Percentiles rank a stretch among this genome's conserved stretches.
These are phyloP conservation scores for Pseudocercospora eumusae DNA, from an alignment of 2,329 filamentous ascomycete genomes.

Conservation along the genomic window DNA sequence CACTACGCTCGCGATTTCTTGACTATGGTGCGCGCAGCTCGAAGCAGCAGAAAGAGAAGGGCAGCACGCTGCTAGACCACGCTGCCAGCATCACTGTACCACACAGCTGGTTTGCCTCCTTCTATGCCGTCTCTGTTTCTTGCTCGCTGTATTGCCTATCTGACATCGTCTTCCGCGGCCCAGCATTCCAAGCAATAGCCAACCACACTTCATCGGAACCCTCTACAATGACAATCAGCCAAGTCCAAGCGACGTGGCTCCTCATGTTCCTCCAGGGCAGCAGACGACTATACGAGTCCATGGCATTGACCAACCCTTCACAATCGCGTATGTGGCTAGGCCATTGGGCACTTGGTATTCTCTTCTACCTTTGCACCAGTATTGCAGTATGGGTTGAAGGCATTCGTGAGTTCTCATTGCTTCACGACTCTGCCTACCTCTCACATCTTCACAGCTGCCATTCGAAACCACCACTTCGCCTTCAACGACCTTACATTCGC, in stretches of 20 bases:
- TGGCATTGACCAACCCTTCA: conserved; percentile 65
- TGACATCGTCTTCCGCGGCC: conserved; percentile 55
- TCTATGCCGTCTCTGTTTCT: conserved; percentile 72
- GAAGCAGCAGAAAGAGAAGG: conserved; percentile 11
- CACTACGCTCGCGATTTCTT: conserved; percentile 58
- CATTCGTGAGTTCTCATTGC: conserved; percentile 56
- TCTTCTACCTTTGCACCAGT: conserved; percentile 73
- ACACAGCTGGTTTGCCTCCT: conserved; percentile 86
- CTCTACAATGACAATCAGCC: conserved; percentile 57
- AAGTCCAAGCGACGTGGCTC: conserved; percentile 66
- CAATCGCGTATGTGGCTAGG: conserved; percentile 79
- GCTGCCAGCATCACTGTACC: conserved; percentile 66
- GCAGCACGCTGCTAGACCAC: conserved; percentile 42
- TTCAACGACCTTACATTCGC: conserved; percentile 43
- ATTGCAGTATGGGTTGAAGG: conserved; percentile 84
- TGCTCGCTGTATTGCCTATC: conserved; percentile 73
- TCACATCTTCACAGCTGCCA: conserved; percentile 30
- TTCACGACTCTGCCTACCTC: conserved; percentile 1
- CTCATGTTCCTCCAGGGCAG: conserved; percentile 75
- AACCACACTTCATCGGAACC: conserved; percentile 35
- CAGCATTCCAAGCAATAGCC: conserved; percentile 54
- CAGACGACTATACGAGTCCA: conserved; percentile 75
- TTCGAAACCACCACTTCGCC: conserved; percentile 41
- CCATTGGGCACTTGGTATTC: conserved; percentile 77
- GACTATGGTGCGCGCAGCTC: conserved; percentile 58